phyloP scores from a whole-genome alignment of 148 eudicot species.

The Rhododendron ferrugineum region DNA sequence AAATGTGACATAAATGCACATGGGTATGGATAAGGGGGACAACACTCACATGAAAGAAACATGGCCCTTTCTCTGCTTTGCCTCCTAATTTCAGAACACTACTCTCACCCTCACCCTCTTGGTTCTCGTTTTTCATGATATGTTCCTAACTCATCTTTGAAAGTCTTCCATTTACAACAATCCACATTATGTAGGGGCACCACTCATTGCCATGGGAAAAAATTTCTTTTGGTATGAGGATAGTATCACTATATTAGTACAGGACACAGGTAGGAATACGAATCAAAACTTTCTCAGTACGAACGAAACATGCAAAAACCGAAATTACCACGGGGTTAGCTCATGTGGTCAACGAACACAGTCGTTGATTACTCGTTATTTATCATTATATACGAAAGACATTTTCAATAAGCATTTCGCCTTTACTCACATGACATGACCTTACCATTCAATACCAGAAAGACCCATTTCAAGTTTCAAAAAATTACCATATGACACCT shows the following conservation, averaged over 20 bases:
- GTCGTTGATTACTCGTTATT: neutral
- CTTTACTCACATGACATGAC: neutral
- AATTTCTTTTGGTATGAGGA: neutral
- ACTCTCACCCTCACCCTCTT: slow-evolving; percentile 13
- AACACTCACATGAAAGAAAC: slow-evolving; percentile 36
- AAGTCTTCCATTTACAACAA: neutral
- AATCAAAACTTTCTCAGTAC: neutral
- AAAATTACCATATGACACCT: neutral
- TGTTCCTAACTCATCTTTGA: neutral
- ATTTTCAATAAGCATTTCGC: neutral
- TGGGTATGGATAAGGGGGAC: slow-evolving; percentile 31
- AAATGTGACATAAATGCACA: slow-evolving; percentile 24
- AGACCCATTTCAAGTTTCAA: neutral
- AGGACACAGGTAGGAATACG: neutral
- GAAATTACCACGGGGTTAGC: neutral
- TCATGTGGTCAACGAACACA: neutral
- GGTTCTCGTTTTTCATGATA: neutral
- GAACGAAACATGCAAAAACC: neutral
- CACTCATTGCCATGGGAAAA: neutral
- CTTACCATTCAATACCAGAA: neutral
- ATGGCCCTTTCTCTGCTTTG: slow-evolving; percentile 18
- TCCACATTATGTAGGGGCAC: neutral
- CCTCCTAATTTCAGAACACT: slow-evolving; percentile 17
- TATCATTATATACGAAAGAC: neutral
- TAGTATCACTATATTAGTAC: neutral